Conservation (phyloP, 768 basidiomycete genomes). For the Mycena crocata region DNA sequence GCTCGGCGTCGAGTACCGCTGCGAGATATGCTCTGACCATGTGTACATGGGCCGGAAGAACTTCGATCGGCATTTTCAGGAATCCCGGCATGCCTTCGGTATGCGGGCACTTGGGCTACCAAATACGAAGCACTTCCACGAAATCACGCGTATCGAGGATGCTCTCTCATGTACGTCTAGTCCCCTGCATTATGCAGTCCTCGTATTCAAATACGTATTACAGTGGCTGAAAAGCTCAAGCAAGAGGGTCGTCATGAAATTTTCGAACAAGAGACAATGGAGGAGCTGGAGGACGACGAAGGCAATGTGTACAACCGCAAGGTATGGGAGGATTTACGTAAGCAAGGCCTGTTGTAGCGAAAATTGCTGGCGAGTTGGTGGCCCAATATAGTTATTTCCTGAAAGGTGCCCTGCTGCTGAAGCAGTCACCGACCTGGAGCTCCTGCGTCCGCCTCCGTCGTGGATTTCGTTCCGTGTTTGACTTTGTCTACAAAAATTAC, state of each 20-base stretch:
- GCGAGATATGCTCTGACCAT: constrained; percentile 97
- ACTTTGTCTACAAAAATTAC: not conserved
- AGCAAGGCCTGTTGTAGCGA: constrained; percentile 71
- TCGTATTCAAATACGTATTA: constrained; percentile 3
- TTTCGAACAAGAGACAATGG: constrained; percentile 93
- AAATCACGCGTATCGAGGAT: constrained; percentile 97
- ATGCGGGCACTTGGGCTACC: constrained; percentile 98
- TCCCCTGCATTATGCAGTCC: not conserved
- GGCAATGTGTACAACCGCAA: constrained; percentile 98
- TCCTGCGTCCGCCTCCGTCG: not conserved
- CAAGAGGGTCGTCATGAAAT: constrained; percentile 96
- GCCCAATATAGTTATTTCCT: no score
- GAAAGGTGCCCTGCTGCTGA: no score
- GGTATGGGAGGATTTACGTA: constrained; percentile 97
- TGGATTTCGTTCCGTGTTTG: constrained; percentile 10
- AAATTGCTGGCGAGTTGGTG: no score
- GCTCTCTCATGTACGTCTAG: constrained; percentile 85
- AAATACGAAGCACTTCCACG: constrained; percentile 99
- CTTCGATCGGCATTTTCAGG: constrained; percentile 97
- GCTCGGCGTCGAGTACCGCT: constrained; percentile 96
- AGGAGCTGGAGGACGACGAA: constrained; percentile 98
- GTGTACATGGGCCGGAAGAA: constrained; percentile 99
- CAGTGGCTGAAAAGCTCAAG: constrained; percentile 98
- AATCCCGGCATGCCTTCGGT: constrained; percentile 96
- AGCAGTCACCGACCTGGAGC: no score